phyloP scores from a whole-genome alignment of 148 eudicot genomes.

The Persicaria maculosa region DNA sequence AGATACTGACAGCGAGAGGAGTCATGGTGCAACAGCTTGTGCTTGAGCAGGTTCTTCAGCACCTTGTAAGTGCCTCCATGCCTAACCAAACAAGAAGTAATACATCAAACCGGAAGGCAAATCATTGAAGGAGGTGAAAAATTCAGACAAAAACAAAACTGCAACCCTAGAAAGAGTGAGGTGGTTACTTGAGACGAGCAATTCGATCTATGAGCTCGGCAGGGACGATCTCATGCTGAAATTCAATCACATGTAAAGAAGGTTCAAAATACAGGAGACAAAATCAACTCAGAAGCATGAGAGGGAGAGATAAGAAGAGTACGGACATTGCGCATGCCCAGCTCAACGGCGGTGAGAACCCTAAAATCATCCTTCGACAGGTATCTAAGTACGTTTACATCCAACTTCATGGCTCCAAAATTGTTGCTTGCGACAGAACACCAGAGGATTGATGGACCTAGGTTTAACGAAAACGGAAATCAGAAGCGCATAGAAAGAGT shows the following conservation, averaged over 20 bases:
- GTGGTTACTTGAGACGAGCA: constrained; percentile 74
- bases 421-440: not conserved
- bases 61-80: constrained; percentile 96
- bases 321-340: constrained; percentile 90
- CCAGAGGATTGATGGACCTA: not conserved
- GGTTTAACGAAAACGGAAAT: too few species aligned
- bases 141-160: not conserved
- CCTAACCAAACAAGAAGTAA: constrained; percentile 24
- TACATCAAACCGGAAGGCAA: not conserved
- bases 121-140: not conserved
- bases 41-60: constrained; percentile 91
- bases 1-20: constrained; percentile 67
- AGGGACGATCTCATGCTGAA: constrained; percentile 95
- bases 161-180: not conserved
- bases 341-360: constrained; percentile 92
- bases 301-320: not conserved
- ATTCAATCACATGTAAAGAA: not conserved
- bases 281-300: not conserved
- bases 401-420: constrained; percentile 58
- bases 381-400: constrained; percentile 69
- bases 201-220: constrained; percentile 69
- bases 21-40: constrained; percentile 91
- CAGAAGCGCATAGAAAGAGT: too few species aligned
- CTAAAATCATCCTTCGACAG: constrained; percentile 92
- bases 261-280: not conserved